Evolutionary conservation across 2,329 filamentous ascomycete genomes (phyloP), one percentile per base, ranked within the genome.

Genomic region (Cordyceps militaris): DNA sequence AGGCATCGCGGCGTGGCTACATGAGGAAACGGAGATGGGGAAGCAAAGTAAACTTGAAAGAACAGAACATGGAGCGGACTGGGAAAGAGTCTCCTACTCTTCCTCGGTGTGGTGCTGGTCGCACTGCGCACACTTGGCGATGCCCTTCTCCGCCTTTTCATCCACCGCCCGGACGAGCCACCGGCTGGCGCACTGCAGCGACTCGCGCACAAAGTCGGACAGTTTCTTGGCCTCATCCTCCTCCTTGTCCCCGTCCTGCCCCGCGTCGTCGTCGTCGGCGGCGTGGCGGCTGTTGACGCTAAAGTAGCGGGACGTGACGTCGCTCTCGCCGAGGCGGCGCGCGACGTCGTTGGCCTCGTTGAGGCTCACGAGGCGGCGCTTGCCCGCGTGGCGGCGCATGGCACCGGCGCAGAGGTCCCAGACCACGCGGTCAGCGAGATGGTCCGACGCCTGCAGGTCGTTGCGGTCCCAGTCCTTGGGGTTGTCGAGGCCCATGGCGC

Each of bases 271-370:
- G 36, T 40, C 62, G 7, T 66, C 64, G 1, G 66, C 66, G 3
- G 67, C 66, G n/a, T 66, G 57, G 14, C 68, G 68, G 7, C 63
- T 62, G 42, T 67, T 64, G 26, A 70, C 65, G 60, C 65, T 69
- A 48, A 74, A 75, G 64, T 74, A 73, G 7, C 72, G 66, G 9
- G 68, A 70, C 4, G 63, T 60, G 24, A 66, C 65, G 62, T 78
- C 74, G 65, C 70, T 77, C 67, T 83, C 79, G 58, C 79, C 78
- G 14, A 84, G 69, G 28, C 81, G 71, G 65, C 75, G 79, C 44
- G 81, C 80, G 62, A 84, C 81, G 64, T 84, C 80, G 63, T 82
- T 83, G 51, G 80, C 80, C 64, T 83, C 79, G 64, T 77, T 75
- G 49, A 83, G 71, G 60, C 76, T 80, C 51, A 81, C 79, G 16